These are phyloP conservation scores for Pyrenophora teres DNA, from an alignment of 2,329 filamentous ascomycete species.

Conservation along the genomic window DNA sequence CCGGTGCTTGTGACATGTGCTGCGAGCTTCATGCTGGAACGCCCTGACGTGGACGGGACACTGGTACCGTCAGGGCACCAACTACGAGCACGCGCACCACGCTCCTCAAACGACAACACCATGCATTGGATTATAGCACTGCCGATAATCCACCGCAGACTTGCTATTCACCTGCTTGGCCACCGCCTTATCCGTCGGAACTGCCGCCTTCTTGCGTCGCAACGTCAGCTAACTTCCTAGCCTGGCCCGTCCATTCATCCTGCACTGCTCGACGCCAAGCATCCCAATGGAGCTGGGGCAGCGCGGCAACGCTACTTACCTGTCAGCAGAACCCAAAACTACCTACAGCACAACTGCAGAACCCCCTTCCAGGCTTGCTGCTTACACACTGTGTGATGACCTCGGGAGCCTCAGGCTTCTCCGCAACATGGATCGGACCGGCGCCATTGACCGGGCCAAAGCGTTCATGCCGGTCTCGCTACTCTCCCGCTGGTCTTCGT, in stretches of 20 bases:
- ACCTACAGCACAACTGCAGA: not conserved
- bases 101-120: slow-evolving; percentile 12
- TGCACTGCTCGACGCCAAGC: not conserved
- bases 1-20: slow-evolving; percentile 4
- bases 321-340: no score
- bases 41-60: slow-evolving; percentile 16
- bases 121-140: slow-evolving; percentile 6
- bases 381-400: no score
- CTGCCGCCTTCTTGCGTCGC: not conserved
- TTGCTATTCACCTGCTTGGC: not conserved
- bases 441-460: slow-evolving; percentile 2
- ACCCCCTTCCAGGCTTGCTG: no score
- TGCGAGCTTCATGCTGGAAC: slow-evolving; percentile 17
- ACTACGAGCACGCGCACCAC: slow-evolving; percentile 11
- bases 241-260: not conserved
- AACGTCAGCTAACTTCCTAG: not conserved
- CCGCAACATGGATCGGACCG: slow-evolving; percentile 7
- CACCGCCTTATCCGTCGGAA: slow-evolving; percentile 3
- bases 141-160: not conserved
- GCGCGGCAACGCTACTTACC: not conserved
- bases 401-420: not conserved
- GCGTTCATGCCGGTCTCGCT: slow-evolving; percentile 4
- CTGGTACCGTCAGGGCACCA: slow-evolving; percentile 12
- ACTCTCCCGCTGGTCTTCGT: not conserved
- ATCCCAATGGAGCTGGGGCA: no score